Base-by-base conservation (phyloP, 768 basidiomycete species). In the Phylloporus sp. region DNA sequence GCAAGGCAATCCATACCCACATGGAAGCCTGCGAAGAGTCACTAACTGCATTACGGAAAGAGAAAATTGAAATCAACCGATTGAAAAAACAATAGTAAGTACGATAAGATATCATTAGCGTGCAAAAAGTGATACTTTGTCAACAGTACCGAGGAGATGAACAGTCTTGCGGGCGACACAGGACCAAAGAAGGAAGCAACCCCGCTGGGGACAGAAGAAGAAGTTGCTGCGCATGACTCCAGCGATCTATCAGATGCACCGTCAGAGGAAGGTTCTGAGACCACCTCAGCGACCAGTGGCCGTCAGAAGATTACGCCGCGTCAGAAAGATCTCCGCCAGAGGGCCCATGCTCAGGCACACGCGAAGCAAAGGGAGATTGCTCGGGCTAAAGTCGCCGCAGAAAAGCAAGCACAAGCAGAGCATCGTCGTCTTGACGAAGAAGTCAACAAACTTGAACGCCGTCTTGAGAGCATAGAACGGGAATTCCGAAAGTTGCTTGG, bases 1-100 rank as follows among this genome's bases (percentile, higher is more conserved):
- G 91, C 70, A 95, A 93, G 70, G 79, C 84, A 10, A 84, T 97
- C 20, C 89, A 94, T 63, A 70, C 79, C 6, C 89, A 91, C 61
- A 88, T 98, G 82, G 97, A 99, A 61, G 80, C 82, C 40, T 91
- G 90, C 61, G 93, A 95, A 63, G 81, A 88, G 59, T 85, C 88
- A 57, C 69, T 99, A 55, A 98, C 97, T 9, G 91, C 94, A 24
- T 75, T 97, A 29, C 74, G 97, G 56, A 99, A 98, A 71, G 91
- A 95, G 69, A 90, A 95, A 69, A 93, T 95, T 28, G 97, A 98
- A 56, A 84, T 94, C 54, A 97, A 97, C 71, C 80, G 95, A 53
- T 76, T 86, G 61, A 88, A 88, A 72, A 95, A 91, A 69, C 84
- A 87, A 65, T 79, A 85, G 95, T 95, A 68, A 73, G 93, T 80